Evolutionary conservation across 768 basidiomycete genomes (phyloP).

Genomic region (Leccinum sublutescens): DNA sequence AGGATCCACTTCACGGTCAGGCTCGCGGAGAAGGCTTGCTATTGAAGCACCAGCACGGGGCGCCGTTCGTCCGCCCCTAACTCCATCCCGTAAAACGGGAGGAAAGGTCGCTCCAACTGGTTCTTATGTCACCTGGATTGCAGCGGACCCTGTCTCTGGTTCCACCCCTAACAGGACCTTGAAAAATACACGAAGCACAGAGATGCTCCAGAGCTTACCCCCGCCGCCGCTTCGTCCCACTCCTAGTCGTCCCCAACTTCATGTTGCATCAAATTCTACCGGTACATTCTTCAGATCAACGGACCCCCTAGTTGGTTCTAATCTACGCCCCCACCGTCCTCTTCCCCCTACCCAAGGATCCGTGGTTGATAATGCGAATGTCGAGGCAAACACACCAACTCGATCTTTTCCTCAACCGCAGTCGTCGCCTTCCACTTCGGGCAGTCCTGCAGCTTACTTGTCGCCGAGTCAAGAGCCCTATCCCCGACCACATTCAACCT

Average conservation of each 20-base stretch:
- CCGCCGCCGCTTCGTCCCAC: slow-evolving; percentile 25
- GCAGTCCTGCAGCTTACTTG: slow-evolving; percentile 28
- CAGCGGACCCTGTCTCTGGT: slow-evolving; percentile 32
- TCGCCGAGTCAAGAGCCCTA: slow-evolving; percentile 56
- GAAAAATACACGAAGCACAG: slow-evolving; percentile 31
- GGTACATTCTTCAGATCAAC: slow-evolving; percentile 13
- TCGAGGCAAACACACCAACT: slow-evolving; percentile 16
- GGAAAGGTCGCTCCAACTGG: slow-evolving; percentile 25
- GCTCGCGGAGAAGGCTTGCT: slow-evolving; percentile 16
- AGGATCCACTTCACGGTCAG: slow-evolving; percentile 14
- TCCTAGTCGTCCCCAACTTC: slow-evolving; percentile 31
- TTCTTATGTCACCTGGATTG: slow-evolving; percentile 25
- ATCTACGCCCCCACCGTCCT: slow-evolving; percentile 27
- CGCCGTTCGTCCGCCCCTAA: slow-evolving; percentile 14
- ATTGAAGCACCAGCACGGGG: background rate
- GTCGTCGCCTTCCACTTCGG: slow-evolving; percentile 20
- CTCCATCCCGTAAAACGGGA: slow-evolving; percentile 17
- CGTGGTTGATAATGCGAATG: slow-evolving; percentile 15
- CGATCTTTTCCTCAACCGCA: slow-evolving; percentile 28
- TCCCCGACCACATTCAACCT: slow-evolving; percentile 62
- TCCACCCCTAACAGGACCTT: slow-evolving; percentile 34
- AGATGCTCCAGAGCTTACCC: slow-evolving; percentile 24
- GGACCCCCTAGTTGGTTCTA: slow-evolving; percentile 17
- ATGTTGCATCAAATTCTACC: slow-evolving; percentile 18
- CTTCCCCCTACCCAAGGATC: slow-evolving; percentile 31